These are phyloP conservation scores for Cornus florida DNA, from an alignment of 148 eudicot genomes.

Conservation along the genomic window DNA sequence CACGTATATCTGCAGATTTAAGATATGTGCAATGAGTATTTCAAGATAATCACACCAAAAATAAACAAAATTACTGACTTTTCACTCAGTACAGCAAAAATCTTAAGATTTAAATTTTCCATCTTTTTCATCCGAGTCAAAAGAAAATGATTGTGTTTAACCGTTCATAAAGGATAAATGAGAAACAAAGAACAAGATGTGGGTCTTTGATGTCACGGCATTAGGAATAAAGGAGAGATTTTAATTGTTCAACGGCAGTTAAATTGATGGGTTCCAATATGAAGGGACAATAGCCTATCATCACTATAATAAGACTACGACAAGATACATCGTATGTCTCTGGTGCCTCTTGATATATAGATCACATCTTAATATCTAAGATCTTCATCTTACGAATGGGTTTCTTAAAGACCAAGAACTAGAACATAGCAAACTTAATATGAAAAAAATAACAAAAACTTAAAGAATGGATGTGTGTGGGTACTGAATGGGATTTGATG, in stretches of 20 bases:
- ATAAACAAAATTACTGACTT: neutral
- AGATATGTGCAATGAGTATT: neutral
- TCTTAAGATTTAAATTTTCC: too few species aligned
- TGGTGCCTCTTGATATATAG: neutral
- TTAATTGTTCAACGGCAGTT: neutral
- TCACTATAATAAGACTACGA: neutral
- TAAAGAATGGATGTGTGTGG: too few species aligned
- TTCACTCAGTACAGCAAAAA: too few species aligned
- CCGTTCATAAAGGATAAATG: neutral
- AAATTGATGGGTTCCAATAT: neutral
- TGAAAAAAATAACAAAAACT: too few species aligned
- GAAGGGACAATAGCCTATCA: neutral
- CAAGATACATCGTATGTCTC: neutral
- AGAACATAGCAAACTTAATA: too few species aligned
- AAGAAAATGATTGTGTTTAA: neutral
- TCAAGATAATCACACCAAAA: conserved; percentile 1
- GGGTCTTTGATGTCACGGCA: neutral
- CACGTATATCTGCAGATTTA: conserved; percentile 75
- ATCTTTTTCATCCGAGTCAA: neutral
- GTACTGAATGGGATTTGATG: too few species aligned
- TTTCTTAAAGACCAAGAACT: neutral
- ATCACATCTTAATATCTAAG: neutral
- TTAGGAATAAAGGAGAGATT: neutral
- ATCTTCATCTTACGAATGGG: neutral
- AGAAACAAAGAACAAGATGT: neutral